phyloP scores from a whole-genome alignment of 805 yeast species.

The Pichia sporocuriosa region DNA sequence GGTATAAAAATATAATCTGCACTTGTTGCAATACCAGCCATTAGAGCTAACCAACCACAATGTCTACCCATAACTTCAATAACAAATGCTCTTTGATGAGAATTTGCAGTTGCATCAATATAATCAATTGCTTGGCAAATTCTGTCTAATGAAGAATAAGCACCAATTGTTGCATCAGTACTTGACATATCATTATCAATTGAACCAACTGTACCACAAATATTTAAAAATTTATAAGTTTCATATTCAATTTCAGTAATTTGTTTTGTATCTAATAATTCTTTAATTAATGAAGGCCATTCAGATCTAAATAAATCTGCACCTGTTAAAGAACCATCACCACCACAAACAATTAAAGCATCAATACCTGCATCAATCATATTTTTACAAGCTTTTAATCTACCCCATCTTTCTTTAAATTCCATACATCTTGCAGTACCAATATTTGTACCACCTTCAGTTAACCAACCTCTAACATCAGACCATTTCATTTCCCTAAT shows the following conservation, averaged over 20 bases:
- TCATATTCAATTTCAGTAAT: constrained; percentile 42
- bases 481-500: constrained; percentile 64
- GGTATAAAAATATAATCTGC: constrained; percentile 80
- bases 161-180: constrained; percentile 81
- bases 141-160: constrained; percentile 69
- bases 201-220: constrained; percentile 76
- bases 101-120: constrained; percentile 77
- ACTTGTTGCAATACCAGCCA: constrained; percentile 75
- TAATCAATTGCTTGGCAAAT: constrained; percentile 72
- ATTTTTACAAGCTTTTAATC: constrained; percentile 57
- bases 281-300: constrained; percentile 67
- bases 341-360: constrained; percentile 75
- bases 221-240: constrained; percentile 50
- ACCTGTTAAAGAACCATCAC: constrained; percentile 79
- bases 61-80: constrained; percentile 88
- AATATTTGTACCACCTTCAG: constrained; percentile 69
- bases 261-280: constrained; percentile 39
- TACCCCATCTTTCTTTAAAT: constrained; percentile 60
- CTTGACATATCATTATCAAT: constrained; percentile 80
- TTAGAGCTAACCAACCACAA: constrained; percentile 81
- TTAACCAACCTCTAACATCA: constrained; percentile 64
- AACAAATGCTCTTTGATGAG: constrained; percentile 78
- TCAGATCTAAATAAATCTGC: constrained; percentile 71
- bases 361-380: constrained; percentile 67
- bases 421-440: constrained; percentile 73